Conservation (phyloP, 257 asterid species). For the Solanum commersonii region DNA sequence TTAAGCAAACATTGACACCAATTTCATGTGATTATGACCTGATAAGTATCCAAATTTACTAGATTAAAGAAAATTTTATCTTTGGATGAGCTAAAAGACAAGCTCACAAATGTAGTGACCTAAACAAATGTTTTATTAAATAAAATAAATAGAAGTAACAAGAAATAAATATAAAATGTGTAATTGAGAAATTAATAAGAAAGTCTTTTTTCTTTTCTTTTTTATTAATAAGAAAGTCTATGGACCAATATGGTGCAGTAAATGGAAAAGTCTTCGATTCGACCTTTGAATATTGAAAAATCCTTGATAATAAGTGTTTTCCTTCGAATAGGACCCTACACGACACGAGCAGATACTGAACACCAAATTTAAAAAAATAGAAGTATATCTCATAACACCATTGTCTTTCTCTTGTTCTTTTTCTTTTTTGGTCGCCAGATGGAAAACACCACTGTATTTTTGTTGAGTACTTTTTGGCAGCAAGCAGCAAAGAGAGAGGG, state of each 20-base stretch:
- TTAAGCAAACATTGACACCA: neutral
- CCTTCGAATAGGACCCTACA: neutral
- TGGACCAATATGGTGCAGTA: neutral
- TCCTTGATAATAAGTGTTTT: no score
- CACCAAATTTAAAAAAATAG: neutral
- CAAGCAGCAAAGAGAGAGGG: neutral
- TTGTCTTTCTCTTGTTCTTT: neutral
- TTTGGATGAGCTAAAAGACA: neutral
- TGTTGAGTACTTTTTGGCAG: neutral
- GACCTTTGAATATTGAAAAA: no score
- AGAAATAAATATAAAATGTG: neutral
- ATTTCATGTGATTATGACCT: neutral
- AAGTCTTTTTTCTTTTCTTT: no score
- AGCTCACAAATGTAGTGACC: neutral
- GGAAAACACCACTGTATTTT: neutral
- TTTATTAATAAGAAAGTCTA: neutral
- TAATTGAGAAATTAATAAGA: neutral
- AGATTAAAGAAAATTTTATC: no score
- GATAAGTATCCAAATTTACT: neutral
- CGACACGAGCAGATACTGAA: accelerated
- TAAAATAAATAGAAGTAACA: no score
- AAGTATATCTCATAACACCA: neutral
- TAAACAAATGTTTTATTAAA: neutral
- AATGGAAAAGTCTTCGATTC: accelerated
- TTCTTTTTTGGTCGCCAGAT: neutral